Percentiles rank a stretch among this genome's conserved stretches.
phyloP scores from a whole-genome alignment of 352 stramenopile species.

The Pythium rhizo-oryzae region DNA sequence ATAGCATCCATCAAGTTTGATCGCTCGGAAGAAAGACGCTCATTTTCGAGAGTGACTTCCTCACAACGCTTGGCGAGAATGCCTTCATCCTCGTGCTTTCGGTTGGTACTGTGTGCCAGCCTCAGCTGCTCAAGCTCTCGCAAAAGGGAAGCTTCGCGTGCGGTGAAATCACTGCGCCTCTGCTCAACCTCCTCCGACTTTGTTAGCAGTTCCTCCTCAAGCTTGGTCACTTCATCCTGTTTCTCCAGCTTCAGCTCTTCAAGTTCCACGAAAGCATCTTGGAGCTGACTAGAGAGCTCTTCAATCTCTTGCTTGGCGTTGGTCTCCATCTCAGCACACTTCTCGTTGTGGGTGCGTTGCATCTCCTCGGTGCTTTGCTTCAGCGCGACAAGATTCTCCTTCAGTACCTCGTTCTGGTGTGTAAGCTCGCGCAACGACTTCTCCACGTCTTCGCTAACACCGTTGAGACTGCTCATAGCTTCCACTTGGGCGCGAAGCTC shows the following conservation, averaged over 20 bases:
- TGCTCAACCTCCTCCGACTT: conserved; percentile 25
- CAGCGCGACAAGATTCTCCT: conserved; percentile 1
- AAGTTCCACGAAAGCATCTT: conserved; percentile 34
- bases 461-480: conserved; percentile 12
- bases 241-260: conserved; percentile 38
- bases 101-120: not conserved
- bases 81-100: not conserved
- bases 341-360: conserved; percentile 7
- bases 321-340: conserved; percentile 16
- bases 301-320: conserved; percentile 23
- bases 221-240: conserved; percentile 30
- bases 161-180: conserved; percentile 10
- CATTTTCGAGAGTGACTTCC: conserved; percentile 22
- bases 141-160: conserved; percentile 20
- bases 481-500: conserved; percentile 32
- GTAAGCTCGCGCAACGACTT: conserved; percentile 21
- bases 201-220: conserved; percentile 32
- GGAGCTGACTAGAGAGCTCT: conserved; percentile 34
- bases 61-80: conserved; percentile 6
- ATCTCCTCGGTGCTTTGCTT: conserved; percentile 6
- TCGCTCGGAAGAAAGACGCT: conserved; percentile 25
- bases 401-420: conserved; percentile 23
- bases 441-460: conserved; percentile 11
- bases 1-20: conserved; percentile 36
- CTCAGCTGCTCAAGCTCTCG: conserved; percentile 11